Conservation (phyloP, 2,329 filamentous ascomycete genomes). For the Fusarium albosuccineum region DNA sequence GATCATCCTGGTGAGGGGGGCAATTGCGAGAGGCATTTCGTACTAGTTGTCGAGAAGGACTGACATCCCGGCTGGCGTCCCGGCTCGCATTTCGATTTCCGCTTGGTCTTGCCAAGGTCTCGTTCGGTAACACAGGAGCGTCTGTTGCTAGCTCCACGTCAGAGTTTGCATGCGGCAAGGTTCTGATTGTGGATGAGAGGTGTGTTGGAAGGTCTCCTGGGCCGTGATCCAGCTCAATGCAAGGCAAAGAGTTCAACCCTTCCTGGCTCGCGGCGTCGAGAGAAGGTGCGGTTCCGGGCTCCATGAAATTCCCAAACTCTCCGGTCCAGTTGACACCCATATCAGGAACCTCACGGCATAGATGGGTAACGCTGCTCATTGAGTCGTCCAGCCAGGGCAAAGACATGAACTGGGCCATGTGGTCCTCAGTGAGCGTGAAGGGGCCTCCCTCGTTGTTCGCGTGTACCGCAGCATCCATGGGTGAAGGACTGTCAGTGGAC, state of each 20-base stretch:
- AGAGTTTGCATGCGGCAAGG: not conserved
- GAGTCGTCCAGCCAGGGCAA: slow-evolving; percentile 9
- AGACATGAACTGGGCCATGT: slow-evolving; percentile 12
- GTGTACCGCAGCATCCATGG: not conserved
- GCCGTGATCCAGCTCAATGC: not conserved
- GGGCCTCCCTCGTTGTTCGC: not conserved
- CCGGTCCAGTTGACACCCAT: not conserved
- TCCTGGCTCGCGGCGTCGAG: not conserved
- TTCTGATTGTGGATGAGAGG: not conserved
- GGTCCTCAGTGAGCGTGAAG: slow-evolving; percentile 5
- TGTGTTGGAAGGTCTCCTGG: slow-evolving; percentile 3
- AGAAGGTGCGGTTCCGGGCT: not conserved
- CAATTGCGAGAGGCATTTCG: not conserved
- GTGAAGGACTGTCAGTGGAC: slow-evolving; percentile 1
- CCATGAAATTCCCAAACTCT: slow-evolving; percentile 5
- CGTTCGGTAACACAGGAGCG: not conserved
- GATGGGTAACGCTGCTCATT: not conserved
- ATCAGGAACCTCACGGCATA: slow-evolving; percentile 5
- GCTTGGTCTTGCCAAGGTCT: not conserved
- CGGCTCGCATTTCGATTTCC: not conserved
- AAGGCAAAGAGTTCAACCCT: not conserved
- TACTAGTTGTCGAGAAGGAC: not conserved
- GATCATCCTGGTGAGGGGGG: not conserved
- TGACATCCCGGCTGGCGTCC: not conserved
- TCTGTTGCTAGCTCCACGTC: not conserved